These are phyloP conservation scores for Phoma sp. DNA, from an alignment of 2,329 filamentous ascomycete genomes.

Conservation along the genomic window DNA sequence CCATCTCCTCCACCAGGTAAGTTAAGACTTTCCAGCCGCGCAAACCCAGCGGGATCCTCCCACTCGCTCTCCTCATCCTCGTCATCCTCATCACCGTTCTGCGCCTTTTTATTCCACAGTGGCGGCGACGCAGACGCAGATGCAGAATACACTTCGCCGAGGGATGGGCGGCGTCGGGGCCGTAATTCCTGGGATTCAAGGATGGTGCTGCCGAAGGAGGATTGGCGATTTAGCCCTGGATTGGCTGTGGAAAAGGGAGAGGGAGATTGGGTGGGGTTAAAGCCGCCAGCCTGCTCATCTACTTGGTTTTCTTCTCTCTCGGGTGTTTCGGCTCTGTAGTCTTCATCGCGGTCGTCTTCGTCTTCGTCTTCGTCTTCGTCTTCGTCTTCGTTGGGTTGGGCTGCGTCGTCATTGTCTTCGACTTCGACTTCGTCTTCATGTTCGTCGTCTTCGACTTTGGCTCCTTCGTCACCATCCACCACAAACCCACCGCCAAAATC, in stretches of 20 bases:
- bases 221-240: constrained; percentile 51
- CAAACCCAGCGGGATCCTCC: constrained; percentile 17
- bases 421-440: neutral
- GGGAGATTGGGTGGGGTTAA: too few relatives aligned
- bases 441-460: neutral
- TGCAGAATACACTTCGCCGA: too few relatives aligned
- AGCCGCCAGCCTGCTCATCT: too few relatives aligned
- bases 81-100: neutral
- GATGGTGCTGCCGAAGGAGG: constrained; percentile 40
- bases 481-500: constrained; percentile 31
- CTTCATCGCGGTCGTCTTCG: neutral
- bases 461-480: constrained; percentile 18
- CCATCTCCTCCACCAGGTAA: too few relatives aligned
- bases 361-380: neutral
- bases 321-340: too few relatives aligned
- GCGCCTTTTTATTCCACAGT: too few relatives aligned
- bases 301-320: too few relatives aligned
- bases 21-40: too few relatives aligned
- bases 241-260: too few relatives aligned
- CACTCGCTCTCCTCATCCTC: constrained; percentile 15
- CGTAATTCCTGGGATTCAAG: constrained; percentile 39
- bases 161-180: constrained; percentile 15
- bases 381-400: too few relatives aligned
- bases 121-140: too few relatives aligned
- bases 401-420: too few relatives aligned